Base-by-base conservation (phyloP, 2,329 filamentous ascomycete species). In the Cercospora nicotianae region DNA sequence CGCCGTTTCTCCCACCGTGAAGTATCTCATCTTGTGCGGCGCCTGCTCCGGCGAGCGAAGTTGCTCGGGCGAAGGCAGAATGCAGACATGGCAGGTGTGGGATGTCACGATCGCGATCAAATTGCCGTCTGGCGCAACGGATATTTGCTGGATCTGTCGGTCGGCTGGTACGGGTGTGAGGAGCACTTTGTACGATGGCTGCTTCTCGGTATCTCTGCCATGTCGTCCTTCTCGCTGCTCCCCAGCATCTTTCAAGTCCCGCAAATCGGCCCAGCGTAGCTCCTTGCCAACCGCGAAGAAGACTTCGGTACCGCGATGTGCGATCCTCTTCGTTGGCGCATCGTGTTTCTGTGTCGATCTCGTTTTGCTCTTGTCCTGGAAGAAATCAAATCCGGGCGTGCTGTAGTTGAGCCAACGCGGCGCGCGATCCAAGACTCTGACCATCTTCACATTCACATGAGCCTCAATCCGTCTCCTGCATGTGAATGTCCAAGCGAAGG, bases 231-330 rank as follows among this genome's bases (percentile, higher is more conserved):
- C 57, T 31, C 16, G 55, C 4, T 53, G 67, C 48, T 73, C 70
- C 4, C 70, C 72, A 20, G 70, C 72, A 16, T 88, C 91, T 82
- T 96, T 96, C 75, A 98, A 79, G 67, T 90, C 87, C 62, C 89
- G 87, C 65, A 99, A 81, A 80, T 97, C 92, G 9, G 91, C 90
- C 93, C 95, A 99, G 79, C 94, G 87, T 69, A 99, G 91, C 79
- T 98, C 92, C 74, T 91, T 94, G 60, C 94, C 94, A 48, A 91
- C 89, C 20, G 93, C 94, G 12, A 93, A 89, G 77, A 98, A 98
- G 9, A 98, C 83, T 76, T 99, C 94, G 0, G 91, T 93, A 16
- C 91, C 93, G 67, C 94, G 86, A 60, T 87, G 88, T 9, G 93
- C 94, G 74, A 98, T 90, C 0, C 89, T 93, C 70, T 82, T 83